These are phyloP conservation scores for Venturia nashicola DNA, from an alignment of 2,329 filamentous ascomycete species.

Conservation along the genomic window DNA sequence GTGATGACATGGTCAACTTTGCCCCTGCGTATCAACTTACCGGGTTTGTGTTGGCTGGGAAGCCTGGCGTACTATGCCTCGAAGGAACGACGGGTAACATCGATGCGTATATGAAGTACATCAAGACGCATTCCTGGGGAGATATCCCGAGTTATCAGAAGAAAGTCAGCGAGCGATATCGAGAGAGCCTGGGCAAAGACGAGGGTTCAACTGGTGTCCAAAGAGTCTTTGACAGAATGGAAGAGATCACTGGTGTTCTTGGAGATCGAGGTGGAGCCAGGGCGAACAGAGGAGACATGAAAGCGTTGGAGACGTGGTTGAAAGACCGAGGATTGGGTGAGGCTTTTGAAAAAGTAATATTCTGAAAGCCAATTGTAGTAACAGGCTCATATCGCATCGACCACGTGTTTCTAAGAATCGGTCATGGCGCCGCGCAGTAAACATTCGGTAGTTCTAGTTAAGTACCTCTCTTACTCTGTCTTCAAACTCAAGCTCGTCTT, in stretches of 20 bases:
- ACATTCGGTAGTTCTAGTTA: no score
- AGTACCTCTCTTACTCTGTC: no score
- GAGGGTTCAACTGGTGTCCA: constrained; percentile 13
- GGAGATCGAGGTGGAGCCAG: constrained; percentile 37
- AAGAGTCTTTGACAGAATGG: constrained; percentile 42
- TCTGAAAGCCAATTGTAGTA: constrained; percentile 6
- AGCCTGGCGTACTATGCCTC: constrained; percentile 43
- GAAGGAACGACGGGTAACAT: constrained; percentile 37
- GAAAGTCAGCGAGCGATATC: constrained; percentile 45
- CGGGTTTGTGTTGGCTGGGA: constrained; percentile 48
- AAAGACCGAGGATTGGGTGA: constrained; percentile 31
- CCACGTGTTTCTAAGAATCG: no score
- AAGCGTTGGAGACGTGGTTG: constrained; percentile 39
- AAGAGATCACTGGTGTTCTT: constrained; percentile 40
- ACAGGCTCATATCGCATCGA: no score
- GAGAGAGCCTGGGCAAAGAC: constrained; percentile 22
- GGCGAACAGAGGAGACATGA: constrained; percentile 42
- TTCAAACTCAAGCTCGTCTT: no score
- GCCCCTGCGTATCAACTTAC: constrained; percentile 42
- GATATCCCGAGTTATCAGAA: constrained; percentile 51
- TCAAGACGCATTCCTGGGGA: constrained; percentile 51
- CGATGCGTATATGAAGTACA: constrained; percentile 50
- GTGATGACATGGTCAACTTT: constrained; percentile 43
- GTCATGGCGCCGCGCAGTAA: no score
- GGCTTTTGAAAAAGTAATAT: constrained; percentile 32